Evolutionary conservation across 495 filamentous ascomycete genomes (phyloP), one percentile per base, ranked within the genome.

Genomic region (Penicillium cosmopolitanum): DNA sequence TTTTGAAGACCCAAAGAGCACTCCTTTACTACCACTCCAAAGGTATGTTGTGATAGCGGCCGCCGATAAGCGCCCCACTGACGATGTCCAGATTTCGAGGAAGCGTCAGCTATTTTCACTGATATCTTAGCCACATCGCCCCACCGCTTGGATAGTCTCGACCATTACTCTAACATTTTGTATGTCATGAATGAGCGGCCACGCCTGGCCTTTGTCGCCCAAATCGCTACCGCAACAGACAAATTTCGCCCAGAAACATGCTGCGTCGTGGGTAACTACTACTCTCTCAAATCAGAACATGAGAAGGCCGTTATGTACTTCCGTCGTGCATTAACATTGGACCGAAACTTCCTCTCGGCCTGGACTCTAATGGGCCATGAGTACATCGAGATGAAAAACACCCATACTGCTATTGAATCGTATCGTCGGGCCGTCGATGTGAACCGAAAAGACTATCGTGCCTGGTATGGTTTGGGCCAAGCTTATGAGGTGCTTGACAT

Each of bases 341-440:
- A 99, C 70, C 89, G 93, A 10, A 89, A 84, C 43, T 99, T 94
- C 63, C 80, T 96, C 33, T 94, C 91, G 5, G 96, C 96, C 13
- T 99, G 96, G 96, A 99, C 93, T 1, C 80, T 99, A 1, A 99
- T 99, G 96, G 96, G 96, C 9, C 96, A 98, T 70, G 96, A 99
- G 69, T 99, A 97, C 71, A 91, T 98, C 35, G 96, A 99, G 71
- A 88, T 99, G 78, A 99, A 98, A 66, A 99, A 99, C 66, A 99
- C 96, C 0, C 96, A 99, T 66, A 93, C 96, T 0, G 96, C 96
- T 15, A 98, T 99, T 60, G 96, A 99, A 71, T 93, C 89, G 10
- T 99, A 99, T 66, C 88, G 96, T 5, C 88, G 96, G 15, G 96
- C 96, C 1, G 96, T 99, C 5, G 96, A 98, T 64, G 89, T 94